Evolutionary conservation across 2,329 filamentous ascomycete species (phyloP).

Genomic region (Aspergillus aculeatus): DNA sequence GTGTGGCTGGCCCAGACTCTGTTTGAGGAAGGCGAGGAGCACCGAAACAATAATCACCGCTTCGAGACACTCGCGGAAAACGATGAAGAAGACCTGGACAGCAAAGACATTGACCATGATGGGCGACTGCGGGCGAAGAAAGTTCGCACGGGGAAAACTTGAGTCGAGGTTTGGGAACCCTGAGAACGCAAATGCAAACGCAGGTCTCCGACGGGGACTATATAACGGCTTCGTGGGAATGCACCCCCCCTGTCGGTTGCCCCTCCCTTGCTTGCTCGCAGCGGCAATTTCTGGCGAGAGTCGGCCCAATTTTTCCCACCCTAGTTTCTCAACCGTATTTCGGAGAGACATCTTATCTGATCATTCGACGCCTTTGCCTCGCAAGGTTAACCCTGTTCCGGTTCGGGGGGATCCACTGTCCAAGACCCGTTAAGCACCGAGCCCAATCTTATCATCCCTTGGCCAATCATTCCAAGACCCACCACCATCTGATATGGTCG

Average conservation of each 20-base stretch:
- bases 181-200: neutral
- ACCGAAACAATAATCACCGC: constrained; percentile 83
- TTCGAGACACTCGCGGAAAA: constrained; percentile 82
- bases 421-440: neutral
- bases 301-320: neutral
- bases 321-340: neutral
- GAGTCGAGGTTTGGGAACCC: neutral
- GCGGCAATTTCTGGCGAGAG: neutral
- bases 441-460: neutral
- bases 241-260: neutral
- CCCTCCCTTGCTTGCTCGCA: neutral
- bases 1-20: constrained; percentile 59
- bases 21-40: constrained; percentile 80
- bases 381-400: neutral
- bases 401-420: neutral
- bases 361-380: neutral
- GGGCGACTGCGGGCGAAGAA: neutral
- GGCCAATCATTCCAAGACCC: neutral
- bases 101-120: neutral
- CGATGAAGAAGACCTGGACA: constrained; percentile 73
- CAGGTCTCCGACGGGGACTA: neutral
- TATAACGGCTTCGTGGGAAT: neutral
- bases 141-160: too few relatives aligned
- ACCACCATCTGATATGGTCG: neutral
- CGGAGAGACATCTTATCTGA: neutral